Evolutionary conservation across 2,329 filamentous ascomycete species (phyloP).

Genomic region (Beauveria scarabaeidicola): DNA sequence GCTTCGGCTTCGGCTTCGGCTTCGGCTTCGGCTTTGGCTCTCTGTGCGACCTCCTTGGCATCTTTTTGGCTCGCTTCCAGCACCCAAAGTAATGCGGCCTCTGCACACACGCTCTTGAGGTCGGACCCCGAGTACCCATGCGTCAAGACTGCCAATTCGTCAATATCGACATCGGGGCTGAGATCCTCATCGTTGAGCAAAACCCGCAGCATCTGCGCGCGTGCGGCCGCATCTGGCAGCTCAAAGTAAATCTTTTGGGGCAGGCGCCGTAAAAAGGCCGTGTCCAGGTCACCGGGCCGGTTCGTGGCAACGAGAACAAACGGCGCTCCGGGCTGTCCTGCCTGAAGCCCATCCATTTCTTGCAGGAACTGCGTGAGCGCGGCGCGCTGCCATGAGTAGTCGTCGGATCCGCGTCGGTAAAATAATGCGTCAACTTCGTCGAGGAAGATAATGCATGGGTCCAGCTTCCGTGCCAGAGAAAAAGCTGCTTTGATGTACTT

Average conservation of each 20-base stretch:
- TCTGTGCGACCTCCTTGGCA: not conserved
- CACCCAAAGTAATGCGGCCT: not conserved
- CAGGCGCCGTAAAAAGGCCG: constrained; percentile 41
- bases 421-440: constrained; percentile 13
- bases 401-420: constrained; percentile 2
- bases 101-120: constrained; percentile 39
- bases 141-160: constrained; percentile 34
- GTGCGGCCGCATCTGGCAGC: constrained; percentile 35
- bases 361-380: constrained; percentile 21
- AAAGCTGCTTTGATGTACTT: constrained; percentile 21
- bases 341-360: constrained; percentile 20
- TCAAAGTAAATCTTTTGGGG: constrained; percentile 40
- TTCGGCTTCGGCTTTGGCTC: not conserved
- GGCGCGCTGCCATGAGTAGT: constrained; percentile 8
- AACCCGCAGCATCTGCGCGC: constrained; percentile 38
- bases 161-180: constrained; percentile 30
- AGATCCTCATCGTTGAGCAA: constrained; percentile 36
- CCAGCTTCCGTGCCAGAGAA: constrained; percentile 17
- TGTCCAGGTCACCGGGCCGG: constrained; percentile 23
- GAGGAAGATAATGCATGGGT: constrained; percentile 20
- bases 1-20: not conserved
- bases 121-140: constrained; percentile 43
- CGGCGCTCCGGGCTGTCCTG: constrained; percentile 4
- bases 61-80: not conserved
- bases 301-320: constrained; percentile 24